Evolutionary conservation across 371 early-diverging fungal species (phyloP).

Genomic region (Dichotomocladium elegans): DNA sequence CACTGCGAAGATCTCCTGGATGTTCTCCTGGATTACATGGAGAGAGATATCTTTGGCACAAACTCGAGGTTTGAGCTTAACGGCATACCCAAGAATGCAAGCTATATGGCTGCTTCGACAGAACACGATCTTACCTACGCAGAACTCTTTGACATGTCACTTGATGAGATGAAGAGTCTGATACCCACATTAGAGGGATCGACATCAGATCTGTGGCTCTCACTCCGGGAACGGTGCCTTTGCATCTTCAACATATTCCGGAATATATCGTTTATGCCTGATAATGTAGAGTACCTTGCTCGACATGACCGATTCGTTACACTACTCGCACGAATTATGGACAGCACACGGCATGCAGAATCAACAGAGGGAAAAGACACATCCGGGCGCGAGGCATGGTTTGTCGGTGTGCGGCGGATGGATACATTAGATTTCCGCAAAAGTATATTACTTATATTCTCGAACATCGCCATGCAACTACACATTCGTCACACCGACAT

Average conservation of each 20-base stretch:
- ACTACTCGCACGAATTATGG: constrained; percentile 20
- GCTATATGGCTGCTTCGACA: not conserved
- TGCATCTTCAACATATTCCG: constrained; percentile 55
- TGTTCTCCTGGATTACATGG: constrained; percentile 45
- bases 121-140: constrained; percentile 27
- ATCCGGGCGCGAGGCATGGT: constrained; percentile 29
- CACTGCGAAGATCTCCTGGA: constrained; percentile 57
- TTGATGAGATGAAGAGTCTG: constrained; percentile 54
- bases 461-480: constrained; percentile 47
- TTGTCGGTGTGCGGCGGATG: constrained; percentile 43
- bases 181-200: constrained; percentile 38
- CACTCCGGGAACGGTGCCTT: constrained; percentile 41
- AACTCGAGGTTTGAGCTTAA: constrained; percentile 14
- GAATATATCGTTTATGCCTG: constrained; percentile 61
- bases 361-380: constrained; percentile 17
- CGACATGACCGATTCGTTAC: constrained; percentile 50
- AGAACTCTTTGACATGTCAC: constrained; percentile 54
- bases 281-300: constrained; percentile 59
- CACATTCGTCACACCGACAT: constrained; percentile 26
- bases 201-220: constrained; percentile 43
- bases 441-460: constrained; percentile 47
- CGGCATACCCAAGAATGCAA: not conserved
- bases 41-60: constrained; percentile 35
- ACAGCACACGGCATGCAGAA: constrained; percentile 8
- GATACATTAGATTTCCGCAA: constrained; percentile 60